These are phyloP conservation scores for Arctostaphylos glauca DNA, from an alignment of 148 eudicot species.

Conservation along the genomic window DNA sequence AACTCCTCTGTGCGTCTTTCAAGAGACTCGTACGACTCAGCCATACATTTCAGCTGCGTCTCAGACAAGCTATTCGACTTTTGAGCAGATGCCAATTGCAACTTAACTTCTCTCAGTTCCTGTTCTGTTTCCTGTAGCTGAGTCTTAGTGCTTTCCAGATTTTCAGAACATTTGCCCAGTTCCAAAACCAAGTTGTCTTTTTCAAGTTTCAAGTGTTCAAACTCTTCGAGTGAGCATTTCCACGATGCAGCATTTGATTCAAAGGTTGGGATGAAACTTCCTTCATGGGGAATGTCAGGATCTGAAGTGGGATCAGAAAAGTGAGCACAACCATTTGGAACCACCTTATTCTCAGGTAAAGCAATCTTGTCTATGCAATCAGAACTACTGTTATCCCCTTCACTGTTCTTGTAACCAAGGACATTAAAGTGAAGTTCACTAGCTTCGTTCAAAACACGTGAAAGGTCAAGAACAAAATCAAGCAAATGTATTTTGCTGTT, in stretches of 20 bases:
- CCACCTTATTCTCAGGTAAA: constrained; percentile 69
- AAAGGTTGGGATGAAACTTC: constrained; percentile 60
- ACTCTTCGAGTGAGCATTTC: constrained; percentile 68
- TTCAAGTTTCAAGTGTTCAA: constrained; percentile 62
- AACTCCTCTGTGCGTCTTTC: constrained; percentile 77
- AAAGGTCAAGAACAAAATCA: constrained; percentile 69
- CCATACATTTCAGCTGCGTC: constrained; percentile 97
- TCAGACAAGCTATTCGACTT: constrained; percentile 77
- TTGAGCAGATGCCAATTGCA: constrained; percentile 64
- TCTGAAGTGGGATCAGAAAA: constrained; percentile 71
- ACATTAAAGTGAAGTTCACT: constrained; percentile 55
- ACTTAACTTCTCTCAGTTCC: constrained; percentile 57
- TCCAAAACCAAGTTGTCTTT: constrained; percentile 57
- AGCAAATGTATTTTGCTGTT: constrained; percentile 35
- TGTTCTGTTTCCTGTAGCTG: constrained; percentile 66
- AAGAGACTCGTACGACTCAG: constrained; percentile 83
- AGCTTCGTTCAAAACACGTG: constrained; percentile 59
- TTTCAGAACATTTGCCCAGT: constrained; percentile 53
- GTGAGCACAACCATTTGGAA: constrained; percentile 51
- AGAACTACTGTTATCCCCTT: constrained; percentile 52
- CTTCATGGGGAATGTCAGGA: constrained; percentile 80
- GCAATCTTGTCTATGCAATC: constrained; percentile 94
- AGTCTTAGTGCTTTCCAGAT: constrained; percentile 51
- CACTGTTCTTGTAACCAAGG: constrained; percentile 56
- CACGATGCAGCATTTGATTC: constrained; percentile 42